These are phyloP conservation scores for Spergularia bocconei DNA, from an alignment of 148 eudicot species.

Conservation along the genomic window DNA sequence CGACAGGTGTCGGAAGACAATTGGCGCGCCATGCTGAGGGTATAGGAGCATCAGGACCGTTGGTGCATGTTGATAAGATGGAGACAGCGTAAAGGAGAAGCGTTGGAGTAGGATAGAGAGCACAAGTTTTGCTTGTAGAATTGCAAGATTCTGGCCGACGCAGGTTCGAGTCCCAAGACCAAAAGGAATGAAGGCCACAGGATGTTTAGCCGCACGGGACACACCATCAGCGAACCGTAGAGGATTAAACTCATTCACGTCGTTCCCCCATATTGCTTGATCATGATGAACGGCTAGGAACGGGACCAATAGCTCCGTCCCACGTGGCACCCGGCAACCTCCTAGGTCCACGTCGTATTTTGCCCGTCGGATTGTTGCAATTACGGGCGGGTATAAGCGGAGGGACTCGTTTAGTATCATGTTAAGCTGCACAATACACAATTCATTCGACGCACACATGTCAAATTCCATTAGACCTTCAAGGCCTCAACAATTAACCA, in stretches of 20 bases:
- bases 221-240: constrained; percentile 66
- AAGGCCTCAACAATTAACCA: no score
- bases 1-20: constrained; percentile 48
- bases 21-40: constrained; percentile 89
- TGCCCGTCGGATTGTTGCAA: constrained; percentile 82
- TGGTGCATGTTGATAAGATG: constrained; percentile 83
- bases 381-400: constrained; percentile 77
- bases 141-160: constrained; percentile 83
- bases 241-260: constrained; percentile 78
- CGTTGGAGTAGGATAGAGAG: constrained; percentile 64
- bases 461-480: no score
- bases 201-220: constrained; percentile 83
- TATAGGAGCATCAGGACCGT: constrained; percentile 77
- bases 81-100: constrained; percentile 57
- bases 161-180: constrained; percentile 82
- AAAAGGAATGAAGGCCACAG: constrained; percentile 78
- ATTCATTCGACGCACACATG: no score
- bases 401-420: constrained; percentile 88
- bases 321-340: constrained; percentile 57
- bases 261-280: constrained; percentile 67
- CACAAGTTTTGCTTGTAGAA: constrained; percentile 76
- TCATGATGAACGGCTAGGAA: constrained; percentile 92
- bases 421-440: constrained; percentile 62
- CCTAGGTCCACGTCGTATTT: constrained; percentile 72
- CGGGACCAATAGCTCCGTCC: constrained; percentile 79